Evolutionary conservation across 1,284 basidiomycete genomes (phyloP).

Genomic region (Apiotrichum porosum): DNA sequence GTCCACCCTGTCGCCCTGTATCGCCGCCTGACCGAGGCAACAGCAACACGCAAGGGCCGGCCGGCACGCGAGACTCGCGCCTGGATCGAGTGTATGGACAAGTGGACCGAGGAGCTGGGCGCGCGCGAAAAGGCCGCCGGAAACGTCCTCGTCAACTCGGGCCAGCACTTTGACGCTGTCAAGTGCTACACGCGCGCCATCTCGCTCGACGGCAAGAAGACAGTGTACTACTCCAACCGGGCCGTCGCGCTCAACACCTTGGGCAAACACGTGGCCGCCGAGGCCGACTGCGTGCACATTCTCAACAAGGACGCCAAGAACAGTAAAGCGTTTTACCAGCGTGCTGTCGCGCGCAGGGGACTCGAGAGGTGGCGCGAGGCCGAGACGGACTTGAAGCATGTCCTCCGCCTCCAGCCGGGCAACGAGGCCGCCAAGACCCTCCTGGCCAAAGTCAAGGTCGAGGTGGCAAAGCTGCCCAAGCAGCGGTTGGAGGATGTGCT

Average conservation of each 20-base stretch:
- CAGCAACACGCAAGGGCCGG: constrained; percentile 24
- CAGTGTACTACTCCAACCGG: constrained; percentile 48
- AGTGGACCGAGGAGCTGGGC: constrained; percentile 48
- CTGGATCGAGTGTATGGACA: constrained; percentile 48
- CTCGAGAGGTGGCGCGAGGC: constrained; percentile 43
- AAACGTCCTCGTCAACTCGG: constrained; percentile 41
- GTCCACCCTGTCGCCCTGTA: constrained; percentile 48
- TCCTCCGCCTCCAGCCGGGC: constrained; percentile 31
- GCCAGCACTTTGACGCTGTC: constrained; percentile 34
- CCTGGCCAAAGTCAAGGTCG: constrained; percentile 27
- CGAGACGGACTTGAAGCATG: constrained; percentile 38
- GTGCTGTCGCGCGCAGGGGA: constrained; percentile 42
- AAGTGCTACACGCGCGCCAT: constrained; percentile 47
- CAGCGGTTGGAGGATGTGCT: constrained; percentile 31
- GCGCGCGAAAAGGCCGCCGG: constrained; percentile 46
- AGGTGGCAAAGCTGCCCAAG: constrained; percentile 33
- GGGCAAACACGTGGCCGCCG: constrained; percentile 39
- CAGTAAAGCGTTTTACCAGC: constrained; percentile 47
- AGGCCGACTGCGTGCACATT: constrained; percentile 44
- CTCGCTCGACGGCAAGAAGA: constrained; percentile 48
- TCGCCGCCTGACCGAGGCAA: constrained; percentile 42
- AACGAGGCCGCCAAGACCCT: constrained; percentile 42
- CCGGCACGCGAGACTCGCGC: constrained; percentile 20
- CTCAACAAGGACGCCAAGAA: constrained; percentile 44
- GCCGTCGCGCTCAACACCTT: constrained; percentile 47